Base-by-base conservation (phyloP, 2,329 filamentous ascomycete genomes). In the Aspergillus pseudonomiae region DNA sequence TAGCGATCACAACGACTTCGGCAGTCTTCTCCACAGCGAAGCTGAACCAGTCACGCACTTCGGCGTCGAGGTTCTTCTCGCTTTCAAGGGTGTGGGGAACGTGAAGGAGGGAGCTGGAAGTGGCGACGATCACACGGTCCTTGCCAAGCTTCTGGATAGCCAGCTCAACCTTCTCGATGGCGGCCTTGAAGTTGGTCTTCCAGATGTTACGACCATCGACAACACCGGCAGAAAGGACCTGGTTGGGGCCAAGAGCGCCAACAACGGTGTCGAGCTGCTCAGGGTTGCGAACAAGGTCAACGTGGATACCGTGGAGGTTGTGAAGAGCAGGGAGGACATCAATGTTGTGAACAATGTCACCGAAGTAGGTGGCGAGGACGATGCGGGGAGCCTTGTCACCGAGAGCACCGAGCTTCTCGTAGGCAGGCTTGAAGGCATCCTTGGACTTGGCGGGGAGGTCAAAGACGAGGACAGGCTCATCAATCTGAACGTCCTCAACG, bases 171-270 rank as follows among this genome's bases (percentile, higher is more conserved):
- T 85, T 88, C 86, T 95, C 94, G 70, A 99, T 96, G 77, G 95
- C 93, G 75, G 88, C 89, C 88, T 96, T 91, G 85, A 97, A 91
- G 90, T 98, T 96, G 84, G 93, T 97, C 92, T 99, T 99, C 95
- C 95, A 99, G 87, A 99, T 98, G 88, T 99, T 99, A 77, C 95
- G 93, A 76, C 95, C 95, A 75, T 99, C 94, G 71, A 99, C 95
- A 74, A 99, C 91, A 92, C 95, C 95, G 70, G 89, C 91, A 71
- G 95, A 99, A 71, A 99, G 90, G 73, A 93, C 82, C 79, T 97
- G 96, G 80, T 93, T 93, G 79, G 92, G 83, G 79, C 93, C 93
- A 70, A 99, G 89, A 75, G 93, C 90, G 76, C 84, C 86, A 73
- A 93, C 81, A 75, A 99, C 93, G 70, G 90, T 88, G 67, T 95